A percentile compares a stretch with the other conserved stretches of the same genome.
phyloP scores from a whole-genome alignment of 1,284 basidiomycete species.

The Marasmius fiardii region DNA sequence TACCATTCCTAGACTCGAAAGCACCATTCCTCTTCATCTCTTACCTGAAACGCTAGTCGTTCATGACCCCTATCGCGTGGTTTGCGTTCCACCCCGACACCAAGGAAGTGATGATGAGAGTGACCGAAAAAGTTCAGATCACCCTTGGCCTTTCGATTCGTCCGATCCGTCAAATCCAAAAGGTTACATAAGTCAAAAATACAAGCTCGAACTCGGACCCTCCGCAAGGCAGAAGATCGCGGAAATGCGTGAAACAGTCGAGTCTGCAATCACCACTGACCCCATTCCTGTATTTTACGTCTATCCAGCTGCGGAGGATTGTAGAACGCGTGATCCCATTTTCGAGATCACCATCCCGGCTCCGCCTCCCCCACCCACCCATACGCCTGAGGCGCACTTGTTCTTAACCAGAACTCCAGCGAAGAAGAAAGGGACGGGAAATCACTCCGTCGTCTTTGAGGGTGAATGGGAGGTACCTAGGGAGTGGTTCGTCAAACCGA shows the following conservation, averaged over 20 bases:
- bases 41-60: slow-evolving; percentile 24
- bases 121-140: neutral
- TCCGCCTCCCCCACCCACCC: slow-evolving; percentile 11
- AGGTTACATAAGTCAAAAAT: slow-evolving; percentile 12
- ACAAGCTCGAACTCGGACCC: slow-evolving; percentile 15
- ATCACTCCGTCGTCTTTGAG: slow-evolving; percentile 23
- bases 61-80: slow-evolving; percentile 21
- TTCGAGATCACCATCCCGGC: slow-evolving; percentile 9
- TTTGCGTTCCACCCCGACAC: slow-evolving; percentile 1
- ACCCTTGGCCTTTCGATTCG: slow-evolving; percentile 5
- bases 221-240: slow-evolving; percentile 1
- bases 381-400: slow-evolving; percentile 21
- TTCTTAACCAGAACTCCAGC: slow-evolving; percentile 17
- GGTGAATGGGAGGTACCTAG: slow-evolving; percentile 24
- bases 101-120: neutral
- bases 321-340: neutral
- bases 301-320: neutral
- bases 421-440: slow-evolving; percentile 17
- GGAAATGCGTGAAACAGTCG: neutral
- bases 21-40: slow-evolving; percentile 16
- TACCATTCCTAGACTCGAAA: slow-evolving; percentile 14
- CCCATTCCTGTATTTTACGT: neutral
- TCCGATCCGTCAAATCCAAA: neutral
- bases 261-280: neutral
- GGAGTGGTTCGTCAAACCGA: slow-evolving; percentile 15